Base-by-base conservation (phyloP, 352 stramenopile genomes). In the Phytophthora rubi region DNA sequence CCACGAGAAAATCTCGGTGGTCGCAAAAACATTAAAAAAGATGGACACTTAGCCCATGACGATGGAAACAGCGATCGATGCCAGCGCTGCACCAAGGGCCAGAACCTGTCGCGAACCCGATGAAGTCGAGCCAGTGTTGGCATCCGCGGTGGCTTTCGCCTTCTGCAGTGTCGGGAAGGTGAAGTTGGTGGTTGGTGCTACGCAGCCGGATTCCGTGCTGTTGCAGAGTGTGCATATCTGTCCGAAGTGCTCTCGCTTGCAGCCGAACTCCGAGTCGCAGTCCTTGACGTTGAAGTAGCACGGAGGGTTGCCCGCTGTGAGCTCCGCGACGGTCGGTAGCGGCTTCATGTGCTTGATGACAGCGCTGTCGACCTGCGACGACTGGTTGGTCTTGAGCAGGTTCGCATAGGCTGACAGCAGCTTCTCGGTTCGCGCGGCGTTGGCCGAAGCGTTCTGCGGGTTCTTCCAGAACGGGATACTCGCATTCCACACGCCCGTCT, bases 391-490 rank as follows among this genome's bases (percentile, higher is more conserved):
- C 9, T 57, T 49, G 2, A 91, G 51, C 30, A 80, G 58, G 0
- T 76, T 57, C 7, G 56, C 77, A 80, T 94, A 92, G 32, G 73
- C 33, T 0, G 75, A 59, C 13, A 92, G 57, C 33, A 93, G 62
- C 56, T 80, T 81, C 16, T 74, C 42, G 0, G 81, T 73, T 12
- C 83, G 79, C 2, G 48, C 67, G 0, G 65, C 70, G 53, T 93
- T 93, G 49, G 76, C 81, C 0, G 64, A 77, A 12, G 48, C 18
- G 58, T 86, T 79, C 54, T 82, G 79, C 39, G 87, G 82, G 37
- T 90, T 69, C 37, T 82, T 66, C 85, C 87, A 92, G 71, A 94
- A 94, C 5, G 59, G 37, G 13, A 94, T 79, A 35, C 75, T 71
- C 15, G 65, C 37, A 42, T 87, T 65, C 73, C 70, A 86, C 23